Evolutionary conservation across 2,329 filamentous ascomycete species (phyloP), one percentile per base, ranked within the genome.

Genomic region (Trichoderma asperellum): DNA sequence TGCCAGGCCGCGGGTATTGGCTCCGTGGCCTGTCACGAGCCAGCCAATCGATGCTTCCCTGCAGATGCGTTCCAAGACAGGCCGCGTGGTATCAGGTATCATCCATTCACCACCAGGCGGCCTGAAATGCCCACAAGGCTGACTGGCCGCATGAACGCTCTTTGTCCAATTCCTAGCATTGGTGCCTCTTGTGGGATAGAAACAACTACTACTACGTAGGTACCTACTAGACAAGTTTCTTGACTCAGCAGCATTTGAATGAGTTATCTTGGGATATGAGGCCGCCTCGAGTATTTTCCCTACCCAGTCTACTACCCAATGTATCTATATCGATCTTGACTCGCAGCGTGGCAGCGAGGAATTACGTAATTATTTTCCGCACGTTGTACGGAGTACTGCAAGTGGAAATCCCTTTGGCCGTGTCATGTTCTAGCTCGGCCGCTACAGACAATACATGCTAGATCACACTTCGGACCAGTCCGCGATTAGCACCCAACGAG

Each of bases 41-140:
- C 52, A 57, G 37, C 62, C 62, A 58, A 66, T 58, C 53, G 62
- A 35, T 66, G 53, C 32, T 32, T 35, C 37, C 29, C 27, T n/a
- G n/a, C 52, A 12, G 35, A 47, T 18, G 34, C 32, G 24, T 37
- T 37, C 34, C 60, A 53, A 53, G 27, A 63, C 43, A 63, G 34
- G 55, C 52, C 52, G 52, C 52, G 55, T 40, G 27, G 47, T 21
- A 29, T 65, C 53, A 66, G 52, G 55, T 47, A 57, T 56, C 63
- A 58, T 52, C 35, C n/a, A 47, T 27, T 49, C 29, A 35, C 29
- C 55, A 52, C 29, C 24, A 12, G 53, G 24, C 14, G 29, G 16
- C 11, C n/a, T 35, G 55, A 14, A 14, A 67, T 40, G 47, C n/a
- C 64, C 55, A 67, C 55, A 27, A 59, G 55, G 21, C 55, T 67